Base-by-base conservation (phyloP, 1,284 basidiomycete genomes). In the Pascua sp. region DNA sequence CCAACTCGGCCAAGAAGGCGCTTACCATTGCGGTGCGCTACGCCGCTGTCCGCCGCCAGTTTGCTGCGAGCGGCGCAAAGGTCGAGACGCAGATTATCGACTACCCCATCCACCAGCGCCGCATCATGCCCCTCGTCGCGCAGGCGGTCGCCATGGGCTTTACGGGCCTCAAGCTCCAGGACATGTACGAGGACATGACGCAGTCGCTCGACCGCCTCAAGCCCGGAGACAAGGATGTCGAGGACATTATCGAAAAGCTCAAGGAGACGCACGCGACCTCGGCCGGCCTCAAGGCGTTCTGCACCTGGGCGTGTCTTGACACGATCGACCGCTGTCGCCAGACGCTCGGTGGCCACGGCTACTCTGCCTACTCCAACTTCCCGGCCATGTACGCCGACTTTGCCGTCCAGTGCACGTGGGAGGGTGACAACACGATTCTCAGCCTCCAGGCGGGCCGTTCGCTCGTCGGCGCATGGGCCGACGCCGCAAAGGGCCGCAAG, bases 181-280 rank as follows among this genome's bases (percentile, higher is more conserved):
- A 65, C 24, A 77, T 78, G 75, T 78, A 77, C 66, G 67, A 71
- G 60, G 73, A 80, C 53, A 79, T 83, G 67, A 80, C 78, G 8
- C 64, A 70, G 42, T 73, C 81, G 12, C 75, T 84, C 42, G 82
- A 83, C 65, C 70, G 78, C 2, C 77, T 84, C 49, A 80, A 82
- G 60, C 79, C 81, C 13, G 65, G 72, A 59, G 73, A 80, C 66
- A 73, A 73, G 15, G 75, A 77, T 57, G 58, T 78, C 36, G 61
- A 66, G 48, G 75, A 76, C 39, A 70, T 71, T 8, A 60, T 77
- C 7, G 73, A 82, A 60, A 81, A 80, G 73, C 77, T 84, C 61
- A 83, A 83, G 72, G 81, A 83, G 70, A 83, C 81, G 4, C 82
- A 84, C 66, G 79, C 81, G 1, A 82, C 82, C 4, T 81, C 80